Evolutionary conservation across 2,329 filamentous ascomycete species (phyloP), one percentile per base, ranked within the genome.

Genomic region (Hysterium pulicare): DNA sequence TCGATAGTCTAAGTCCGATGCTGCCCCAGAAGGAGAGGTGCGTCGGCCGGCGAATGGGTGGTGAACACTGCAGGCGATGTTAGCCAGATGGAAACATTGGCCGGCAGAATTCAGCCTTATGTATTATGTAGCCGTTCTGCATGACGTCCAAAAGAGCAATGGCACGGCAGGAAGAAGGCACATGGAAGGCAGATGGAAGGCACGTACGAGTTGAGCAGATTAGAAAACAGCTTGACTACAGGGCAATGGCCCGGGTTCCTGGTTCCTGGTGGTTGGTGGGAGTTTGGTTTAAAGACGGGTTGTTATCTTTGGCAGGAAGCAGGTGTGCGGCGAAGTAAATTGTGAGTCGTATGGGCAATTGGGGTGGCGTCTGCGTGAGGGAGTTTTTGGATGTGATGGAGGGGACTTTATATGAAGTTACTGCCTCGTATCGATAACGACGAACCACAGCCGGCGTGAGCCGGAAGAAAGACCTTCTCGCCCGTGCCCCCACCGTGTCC

Each of bases 31-130:
- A 71, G 86, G 83, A 75, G 88, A 84, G 81, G 88, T 88, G 81
- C 89, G 90, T 81, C 88, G 89, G 86, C 82, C 86, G 81, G 91
- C 90, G 84, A 90, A 95, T 79, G 90, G 87, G 82, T 95, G 86
- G 76, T 96, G 90, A 73, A 84, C 81, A 71, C 90, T 95, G 69
- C 19, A 26, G 1, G 19, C 11, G 20, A 36, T 15, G 24, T 28
- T 13, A 28, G 24, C 24, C 8, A 28, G 24, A 28, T 13, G 13
- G 8, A 8, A 7, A 28, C 24, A 28, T 28, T 28, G 13, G 33
- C n/a, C 17, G 35, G 22, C 20, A 37, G 38, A 28, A 38, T 33
- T 7, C 24, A 28, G 24, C 13, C 26, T 44, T 23, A 32, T 41
- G 7, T 17, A n/a, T n/a, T n/a, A n/a, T n/a, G n/a, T n/a, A n/a